Evolutionary conservation across 345 rosid genomes (phyloP), one percentile per base, ranked within the genome.

Genomic region (Gossypium ekmanianum): DNA sequence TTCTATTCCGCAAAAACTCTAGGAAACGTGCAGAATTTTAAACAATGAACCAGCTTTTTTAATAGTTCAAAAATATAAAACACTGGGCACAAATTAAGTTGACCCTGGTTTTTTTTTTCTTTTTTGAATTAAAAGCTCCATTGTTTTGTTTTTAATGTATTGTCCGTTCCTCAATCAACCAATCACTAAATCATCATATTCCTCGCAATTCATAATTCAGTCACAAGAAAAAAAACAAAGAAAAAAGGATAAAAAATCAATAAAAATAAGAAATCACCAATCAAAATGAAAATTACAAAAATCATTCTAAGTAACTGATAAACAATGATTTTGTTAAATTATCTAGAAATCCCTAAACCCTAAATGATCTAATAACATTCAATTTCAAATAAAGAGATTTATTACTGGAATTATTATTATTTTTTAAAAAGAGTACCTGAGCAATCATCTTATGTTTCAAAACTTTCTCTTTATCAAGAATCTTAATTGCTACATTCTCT

Each of bases 401-500:
- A 39, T 47, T 47, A 47, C 13, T 47, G 51, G 13, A 47, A 10
- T 47, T 47, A 2, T 47, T 4, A 2, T 34, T 34, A 0, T 34
- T 34, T 47, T 8, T 0, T 3, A 2, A 43, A 66, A 43, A 41
- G 12, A 26, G 41, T 70, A 95, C 99, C 96, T 93, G 98, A 79
- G 85, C 90, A 72, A 96, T 93, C 97, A 93, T 96, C 78, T 96
- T 96, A 73, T 87, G 92, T 75, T 88, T 93, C 29, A 88, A 77
- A 69, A 96, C 91, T 75, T 93, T 96, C 75, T 96, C 99, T 79
- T 96, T 96, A 64, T 96, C 97, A 1, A 96, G 94, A 69, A 96
- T 88, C 80, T 96, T 96, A 67, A 96, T 89, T 5, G 99, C 99
- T 0, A 96, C 97, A 72, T 86, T 77, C 26, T 93, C 97, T 10